A percentile compares a stretch with the other conserved stretches of the same genome.
These are phyloP conservation scores for Quercus variabilis DNA, from an alignment of 306 rosid species.

Conservation along the genomic window DNA sequence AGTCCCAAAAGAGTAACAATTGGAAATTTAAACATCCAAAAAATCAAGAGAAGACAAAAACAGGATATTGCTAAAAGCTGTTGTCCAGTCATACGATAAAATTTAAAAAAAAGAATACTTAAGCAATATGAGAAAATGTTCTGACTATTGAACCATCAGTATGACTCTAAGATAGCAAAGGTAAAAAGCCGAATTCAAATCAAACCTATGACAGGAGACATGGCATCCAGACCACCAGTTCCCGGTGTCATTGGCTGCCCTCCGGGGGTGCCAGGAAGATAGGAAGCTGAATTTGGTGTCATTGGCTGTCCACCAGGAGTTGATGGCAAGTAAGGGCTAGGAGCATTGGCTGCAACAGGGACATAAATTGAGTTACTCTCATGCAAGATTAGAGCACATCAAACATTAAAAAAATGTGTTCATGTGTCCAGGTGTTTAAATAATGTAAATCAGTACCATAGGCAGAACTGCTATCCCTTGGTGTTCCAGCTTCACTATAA, in stretches of 20 bases:
- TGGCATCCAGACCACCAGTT: slow-evolving; percentile 89
- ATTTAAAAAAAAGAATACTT: background rate
- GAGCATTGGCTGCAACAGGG: slow-evolving; percentile 80
- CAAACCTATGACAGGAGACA: slow-evolving; percentile 92
- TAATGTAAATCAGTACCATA: slow-evolving; percentile 45
- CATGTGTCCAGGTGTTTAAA: background rate
- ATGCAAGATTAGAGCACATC: background rate
- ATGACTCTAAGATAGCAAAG: background rate
- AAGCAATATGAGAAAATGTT: background rate
- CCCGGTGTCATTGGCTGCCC: slow-evolving; percentile 99
- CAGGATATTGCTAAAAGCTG: no score
- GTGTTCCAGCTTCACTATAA: slow-evolving; percentile 96
- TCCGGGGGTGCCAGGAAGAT: slow-evolving; percentile 99
- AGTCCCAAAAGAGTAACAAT: no score
- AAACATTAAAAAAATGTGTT: background rate
- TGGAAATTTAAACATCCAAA: no score
- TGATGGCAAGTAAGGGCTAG: slow-evolving; percentile 98
- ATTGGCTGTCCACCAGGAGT: slow-evolving; percentile 99
- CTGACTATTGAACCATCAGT: background rate
- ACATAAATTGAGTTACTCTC: background rate
- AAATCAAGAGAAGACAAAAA: no score
- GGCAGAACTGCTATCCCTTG: slow-evolving; percentile 61
- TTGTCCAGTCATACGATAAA: no score
- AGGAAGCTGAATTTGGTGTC: slow-evolving; percentile 96
- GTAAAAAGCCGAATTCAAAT: background rate